These are phyloP conservation scores for Saccharomyces hybrid DNA, from an alignment of 1,139 yeast genomes.

Conservation along the genomic window DNA sequence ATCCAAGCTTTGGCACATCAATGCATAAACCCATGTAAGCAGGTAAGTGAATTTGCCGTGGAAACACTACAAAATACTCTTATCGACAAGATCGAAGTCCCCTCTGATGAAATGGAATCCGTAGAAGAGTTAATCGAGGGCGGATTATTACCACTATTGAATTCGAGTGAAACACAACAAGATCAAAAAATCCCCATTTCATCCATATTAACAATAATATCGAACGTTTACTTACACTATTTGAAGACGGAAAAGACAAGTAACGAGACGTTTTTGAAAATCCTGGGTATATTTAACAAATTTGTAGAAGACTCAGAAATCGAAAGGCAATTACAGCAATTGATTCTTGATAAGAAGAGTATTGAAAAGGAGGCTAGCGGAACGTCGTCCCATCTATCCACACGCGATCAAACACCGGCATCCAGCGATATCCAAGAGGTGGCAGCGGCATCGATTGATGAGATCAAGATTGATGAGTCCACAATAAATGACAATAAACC, in stretches of 20 bases:
- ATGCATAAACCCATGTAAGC: constrained; percentile 80
- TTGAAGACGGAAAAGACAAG: constrained; percentile 37
- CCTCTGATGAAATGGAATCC: constrained; percentile 28
- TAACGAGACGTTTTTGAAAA: constrained; percentile 40
- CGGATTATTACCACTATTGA: constrained; percentile 61
- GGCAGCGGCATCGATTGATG: neutral
- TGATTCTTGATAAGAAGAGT: constrained; percentile 32
- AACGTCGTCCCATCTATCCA: neutral
- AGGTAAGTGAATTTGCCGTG: constrained; percentile 60
- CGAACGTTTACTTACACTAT: constrained; percentile 66
- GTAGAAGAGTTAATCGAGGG: constrained; percentile 57
- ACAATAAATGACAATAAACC: neutral
- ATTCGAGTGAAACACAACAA: constrained; percentile 47
- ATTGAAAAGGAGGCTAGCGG: constrained; percentile 18
- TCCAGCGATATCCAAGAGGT: neutral
- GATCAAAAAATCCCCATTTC: constrained; percentile 38
- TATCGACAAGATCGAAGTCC: constrained; percentile 32
- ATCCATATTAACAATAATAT: constrained; percentile 58
- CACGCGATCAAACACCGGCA: neutral
- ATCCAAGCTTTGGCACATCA: constrained; percentile 80
- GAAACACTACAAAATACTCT: constrained; percentile 44
- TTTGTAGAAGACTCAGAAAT: constrained; percentile 38
- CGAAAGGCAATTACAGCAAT: constrained; percentile 35
- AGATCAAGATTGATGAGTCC: neutral
- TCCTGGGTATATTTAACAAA: constrained; percentile 44